These are phyloP conservation scores for Orbilia quercus DNA, from an alignment of 2,329 filamentous ascomycete species.

Conservation along the genomic window DNA sequence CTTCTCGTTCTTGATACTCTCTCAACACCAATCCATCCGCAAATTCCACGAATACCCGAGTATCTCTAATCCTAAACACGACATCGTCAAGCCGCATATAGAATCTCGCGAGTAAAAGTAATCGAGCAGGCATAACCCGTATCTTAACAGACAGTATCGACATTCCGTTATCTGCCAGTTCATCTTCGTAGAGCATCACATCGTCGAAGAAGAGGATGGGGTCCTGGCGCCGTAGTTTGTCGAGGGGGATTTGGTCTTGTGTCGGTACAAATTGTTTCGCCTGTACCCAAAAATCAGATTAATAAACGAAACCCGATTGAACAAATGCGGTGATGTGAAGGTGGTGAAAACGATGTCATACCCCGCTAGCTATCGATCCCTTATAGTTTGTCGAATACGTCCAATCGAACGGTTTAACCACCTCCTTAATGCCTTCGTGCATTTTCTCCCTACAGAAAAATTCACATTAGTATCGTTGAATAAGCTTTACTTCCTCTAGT, in stretches of 20 bases:
- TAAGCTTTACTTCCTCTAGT: slow-evolving; percentile 61
- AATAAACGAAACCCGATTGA: neutral
- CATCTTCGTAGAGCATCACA: slow-evolving; percentile 94
- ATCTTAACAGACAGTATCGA: slow-evolving; percentile 90
- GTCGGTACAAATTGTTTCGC: slow-evolving; percentile 58
- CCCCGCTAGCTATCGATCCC: slow-evolving; percentile 71
- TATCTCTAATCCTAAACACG: slow-evolving; percentile 86
- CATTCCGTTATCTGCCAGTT: slow-evolving; percentile 97
- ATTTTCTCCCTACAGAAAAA: slow-evolving; percentile 74
- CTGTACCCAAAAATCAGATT: slow-evolving; percentile 6
- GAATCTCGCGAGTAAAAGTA: slow-evolving; percentile 84
- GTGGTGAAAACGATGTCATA: slow-evolving; percentile 57
- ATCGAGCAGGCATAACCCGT: slow-evolving; percentile 87
- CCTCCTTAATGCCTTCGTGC: slow-evolving; percentile 86
- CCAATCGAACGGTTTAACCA: slow-evolving; percentile 98
- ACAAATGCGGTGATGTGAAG: neutral
- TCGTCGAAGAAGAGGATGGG: slow-evolving; percentile 98
- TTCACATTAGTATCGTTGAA: neutral
- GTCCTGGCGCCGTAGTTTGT: slow-evolving; percentile 86
- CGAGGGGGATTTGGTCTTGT: slow-evolving; percentile 76
- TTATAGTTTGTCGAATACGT: slow-evolving; percentile 91
- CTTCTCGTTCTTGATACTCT: slow-evolving; percentile 91
- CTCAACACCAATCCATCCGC: slow-evolving; percentile 79
- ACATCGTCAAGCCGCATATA: slow-evolving; percentile 96
- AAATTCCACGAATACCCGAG: slow-evolving; percentile 91